Evolutionary conservation across 495 filamentous ascomycete genomes (phyloP).

Genomic region (Pseudomonodictys pantanalensis): DNA sequence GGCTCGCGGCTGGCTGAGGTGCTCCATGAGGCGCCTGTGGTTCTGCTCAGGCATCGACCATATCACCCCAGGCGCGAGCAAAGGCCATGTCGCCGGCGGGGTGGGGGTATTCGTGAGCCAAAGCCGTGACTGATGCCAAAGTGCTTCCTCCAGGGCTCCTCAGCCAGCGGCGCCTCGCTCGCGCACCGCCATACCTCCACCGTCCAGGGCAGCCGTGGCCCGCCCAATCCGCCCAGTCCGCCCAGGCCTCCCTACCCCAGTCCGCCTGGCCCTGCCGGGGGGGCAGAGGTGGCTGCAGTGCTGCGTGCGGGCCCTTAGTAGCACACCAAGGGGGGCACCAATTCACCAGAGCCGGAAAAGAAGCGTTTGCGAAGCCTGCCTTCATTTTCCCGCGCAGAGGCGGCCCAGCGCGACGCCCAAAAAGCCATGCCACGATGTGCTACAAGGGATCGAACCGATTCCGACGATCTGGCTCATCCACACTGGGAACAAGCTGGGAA

Average conservation of each 20-base stretch:
- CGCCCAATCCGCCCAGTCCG: background rate
- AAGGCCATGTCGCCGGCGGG: background rate
- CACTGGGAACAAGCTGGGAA: slow-evolving; percentile 15
- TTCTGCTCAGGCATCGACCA: background rate
- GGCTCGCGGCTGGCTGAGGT: slow-evolving; percentile 23
- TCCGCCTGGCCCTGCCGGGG: background rate
- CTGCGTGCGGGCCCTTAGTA: background rate
- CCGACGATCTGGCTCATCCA: slow-evolving; percentile 32
- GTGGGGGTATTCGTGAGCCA: slow-evolving; percentile 19
- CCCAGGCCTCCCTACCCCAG: background rate
- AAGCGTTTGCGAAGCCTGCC: background rate
- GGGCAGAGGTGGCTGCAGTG: background rate
- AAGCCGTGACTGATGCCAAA: slow-evolving; percentile 1
- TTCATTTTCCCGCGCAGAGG: background rate
- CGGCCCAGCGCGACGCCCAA: background rate
- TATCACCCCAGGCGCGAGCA: background rate
- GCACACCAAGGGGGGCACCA: too few species aligned
- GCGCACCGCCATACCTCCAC: background rate
- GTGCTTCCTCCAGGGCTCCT: background rate
- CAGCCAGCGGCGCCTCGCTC: background rate
- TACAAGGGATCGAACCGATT: slow-evolving; percentile 26
- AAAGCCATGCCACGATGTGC: slow-evolving; percentile 29
- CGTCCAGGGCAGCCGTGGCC: background rate
- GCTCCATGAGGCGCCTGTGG: background rate
- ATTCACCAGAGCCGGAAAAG: background rate